Evolutionary conservation across 2,329 filamentous ascomycete species (phyloP).

Genomic region (Hyphodiscus sp.): DNA sequence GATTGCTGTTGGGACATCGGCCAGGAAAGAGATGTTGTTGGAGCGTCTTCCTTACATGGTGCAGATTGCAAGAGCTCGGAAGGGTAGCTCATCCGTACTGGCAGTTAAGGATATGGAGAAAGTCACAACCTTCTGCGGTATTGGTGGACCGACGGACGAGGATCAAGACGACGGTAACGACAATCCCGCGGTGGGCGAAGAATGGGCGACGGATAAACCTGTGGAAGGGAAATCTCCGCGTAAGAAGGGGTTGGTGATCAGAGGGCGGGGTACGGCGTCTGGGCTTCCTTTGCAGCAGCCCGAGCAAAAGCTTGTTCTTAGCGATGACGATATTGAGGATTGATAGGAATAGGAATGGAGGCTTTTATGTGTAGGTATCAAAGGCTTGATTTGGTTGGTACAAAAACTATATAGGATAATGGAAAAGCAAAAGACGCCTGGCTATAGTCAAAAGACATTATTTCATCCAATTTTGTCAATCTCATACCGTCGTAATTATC

Average conservation of each 20-base stretch:
- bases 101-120: conserved; percentile 35
- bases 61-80: conserved; percentile 45
- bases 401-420: background rate
- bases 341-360: conserved; percentile 1
- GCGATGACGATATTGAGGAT: conserved; percentile 82
- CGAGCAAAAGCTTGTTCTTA: conserved; percentile 63
- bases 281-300: conserved; percentile 16
- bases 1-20: conserved; percentile 54
- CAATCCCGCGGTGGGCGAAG: conserved; percentile 31
- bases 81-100: conserved; percentile 16
- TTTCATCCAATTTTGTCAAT: background rate
- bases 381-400: background rate
- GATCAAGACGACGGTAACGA: conserved; percentile 38
- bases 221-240: conserved; percentile 46
- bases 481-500: background rate
- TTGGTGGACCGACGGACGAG: conserved; percentile 35
- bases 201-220: conserved; percentile 57
- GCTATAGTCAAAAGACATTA: background rate
- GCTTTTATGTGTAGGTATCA: background rate
- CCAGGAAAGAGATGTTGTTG: conserved; percentile 68
- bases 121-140: conserved; percentile 30
- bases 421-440: background rate
- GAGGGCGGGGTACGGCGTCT: conserved; percentile 16
- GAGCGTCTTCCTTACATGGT: conserved; percentile 84
- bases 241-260: conserved; percentile 36